These are phyloP conservation scores for Boletus pseudo-olivaceus DNA, from an alignment of 768 basidiomycete genomes.

Conservation along the genomic window DNA sequence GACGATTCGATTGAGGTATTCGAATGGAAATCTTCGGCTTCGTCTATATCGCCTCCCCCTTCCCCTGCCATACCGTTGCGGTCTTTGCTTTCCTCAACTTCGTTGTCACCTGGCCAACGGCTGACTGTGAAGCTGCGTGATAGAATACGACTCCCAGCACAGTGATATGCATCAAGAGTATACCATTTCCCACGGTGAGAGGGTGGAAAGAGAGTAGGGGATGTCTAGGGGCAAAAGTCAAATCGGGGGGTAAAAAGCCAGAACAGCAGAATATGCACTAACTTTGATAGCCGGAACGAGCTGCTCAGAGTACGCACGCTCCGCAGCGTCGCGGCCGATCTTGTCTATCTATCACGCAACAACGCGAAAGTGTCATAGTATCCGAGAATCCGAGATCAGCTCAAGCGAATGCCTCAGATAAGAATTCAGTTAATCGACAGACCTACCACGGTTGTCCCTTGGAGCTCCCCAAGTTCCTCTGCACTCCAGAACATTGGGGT, in stretches of 20 bases:
- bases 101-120: conserved; percentile 44
- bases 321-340: conserved; percentile 81
- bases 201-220: conserved; percentile 67
- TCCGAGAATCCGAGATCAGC: background rate
- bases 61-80: conserved; percentile 30
- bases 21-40: conserved; percentile 30
- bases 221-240: conserved; percentile 41
- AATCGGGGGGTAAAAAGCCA: background rate
- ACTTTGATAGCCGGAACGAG: conserved; percentile 73
- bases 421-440: conserved; percentile 28
- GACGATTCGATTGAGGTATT: conserved; percentile 15
- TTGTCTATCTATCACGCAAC: conserved; percentile 52
- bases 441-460: conserved; percentile 88
- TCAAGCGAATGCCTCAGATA: background rate
- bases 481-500: conserved; percentile 95
- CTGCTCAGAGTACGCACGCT: conserved; percentile 63
- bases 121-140: conserved; percentile 90
- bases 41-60: conserved; percentile 30
- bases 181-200: conserved; percentile 47
- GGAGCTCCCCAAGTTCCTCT: conserved; percentile 67
- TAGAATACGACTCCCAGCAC: conserved; percentile 88
- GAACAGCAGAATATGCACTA: conserved; percentile 12
- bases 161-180: conserved; percentile 72
- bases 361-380: background rate
- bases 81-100: conserved; percentile 9